These are phyloP conservation scores for Hypoxylon sp. DNA, from an alignment of 2,329 filamentous ascomycete species.

Conservation along the genomic window DNA sequence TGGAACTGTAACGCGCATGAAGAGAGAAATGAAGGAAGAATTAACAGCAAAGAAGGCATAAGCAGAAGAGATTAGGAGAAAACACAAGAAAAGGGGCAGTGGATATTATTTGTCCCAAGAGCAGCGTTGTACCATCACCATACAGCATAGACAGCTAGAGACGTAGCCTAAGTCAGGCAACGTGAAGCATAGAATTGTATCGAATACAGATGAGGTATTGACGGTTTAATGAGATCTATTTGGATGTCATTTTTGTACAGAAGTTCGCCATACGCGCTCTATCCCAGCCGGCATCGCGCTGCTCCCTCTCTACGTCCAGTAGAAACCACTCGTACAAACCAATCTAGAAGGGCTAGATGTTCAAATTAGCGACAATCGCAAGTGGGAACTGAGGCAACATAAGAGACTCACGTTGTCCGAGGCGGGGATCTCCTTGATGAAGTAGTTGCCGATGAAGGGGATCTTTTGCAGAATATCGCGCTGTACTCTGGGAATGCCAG, in stretches of 20 bases:
- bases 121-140: slow-evolving; percentile 29
- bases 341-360: slow-evolving; percentile 50
- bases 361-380: slow-evolving; percentile 27
- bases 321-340: slow-evolving; percentile 9
- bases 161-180: slow-evolving; percentile 16
- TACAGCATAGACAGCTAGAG: slow-evolving; percentile 37
- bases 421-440: slow-evolving; percentile 68
- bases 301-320: slow-evolving; percentile 34
- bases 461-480: slow-evolving; percentile 73
- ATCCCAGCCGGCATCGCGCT: slow-evolving; percentile 42
- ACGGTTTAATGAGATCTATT: slow-evolving; percentile 51
- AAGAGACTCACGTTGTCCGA: slow-evolving; percentile 73
- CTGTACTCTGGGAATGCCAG: slow-evolving; percentile 73
- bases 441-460: slow-evolving; percentile 67
- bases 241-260: slow-evolving; percentile 49
- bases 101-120: slow-evolving; percentile 9
- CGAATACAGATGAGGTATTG: slow-evolving; percentile 23
- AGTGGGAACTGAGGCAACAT: not conserved
- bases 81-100: not conserved
- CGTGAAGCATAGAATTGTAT: slow-evolving; percentile 23
- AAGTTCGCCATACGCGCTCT: slow-evolving; percentile 48
- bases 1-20: slow-evolving; percentile 76
- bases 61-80: slow-evolving; percentile 8
- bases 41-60: slow-evolving; percentile 47
- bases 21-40: slow-evolving; percentile 70